Evolutionary conservation across 169 alveolate genomes (phyloP).

Genomic region (Ichthyophthirius multifiliis): DNA sequence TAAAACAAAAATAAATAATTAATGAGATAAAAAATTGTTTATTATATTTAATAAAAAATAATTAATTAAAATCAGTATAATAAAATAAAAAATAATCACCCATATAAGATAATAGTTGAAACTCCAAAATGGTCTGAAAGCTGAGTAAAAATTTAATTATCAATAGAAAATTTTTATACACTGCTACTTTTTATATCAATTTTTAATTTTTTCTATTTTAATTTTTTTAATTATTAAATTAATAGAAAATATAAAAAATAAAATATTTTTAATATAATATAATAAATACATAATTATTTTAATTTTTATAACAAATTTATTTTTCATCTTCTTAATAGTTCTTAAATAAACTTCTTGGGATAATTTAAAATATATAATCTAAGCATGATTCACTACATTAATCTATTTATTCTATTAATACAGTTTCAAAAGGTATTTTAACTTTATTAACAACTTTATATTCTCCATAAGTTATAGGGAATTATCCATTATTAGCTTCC

Average conservation of each 20-base stretch:
- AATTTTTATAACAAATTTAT: not conserved
- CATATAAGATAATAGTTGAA: not conserved
- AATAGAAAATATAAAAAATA: not conserved
- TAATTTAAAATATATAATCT: slow-evolving; percentile 49
- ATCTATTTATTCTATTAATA: slow-evolving; percentile 47
- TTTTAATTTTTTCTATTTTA: not conserved
- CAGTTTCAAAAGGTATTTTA: slow-evolving; percentile 45
- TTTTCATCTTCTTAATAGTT: not conserved
- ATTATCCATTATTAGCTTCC: not conserved
- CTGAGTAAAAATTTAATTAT: slow-evolving; percentile 27
- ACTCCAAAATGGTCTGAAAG: slow-evolving; percentile 59
- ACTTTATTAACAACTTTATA: not conserved
- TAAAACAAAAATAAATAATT: too few species aligned
- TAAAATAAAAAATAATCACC: too few species aligned
- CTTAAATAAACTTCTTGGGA: not conserved
- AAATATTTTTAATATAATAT: not conserved
- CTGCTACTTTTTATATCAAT: not conserved
- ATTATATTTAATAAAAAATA: too few species aligned
- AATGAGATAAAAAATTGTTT: too few species aligned
- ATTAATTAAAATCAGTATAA: too few species aligned
- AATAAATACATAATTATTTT: not conserved
- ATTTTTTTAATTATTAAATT: not conserved
- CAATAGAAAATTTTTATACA: slow-evolving; percentile 53
- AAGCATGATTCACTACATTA: slow-evolving; percentile 34
- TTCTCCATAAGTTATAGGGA: slow-evolving; percentile 53